Base-by-base conservation (phyloP, 768 basidiomycete species). In the Dioszegia crocea region DNA sequence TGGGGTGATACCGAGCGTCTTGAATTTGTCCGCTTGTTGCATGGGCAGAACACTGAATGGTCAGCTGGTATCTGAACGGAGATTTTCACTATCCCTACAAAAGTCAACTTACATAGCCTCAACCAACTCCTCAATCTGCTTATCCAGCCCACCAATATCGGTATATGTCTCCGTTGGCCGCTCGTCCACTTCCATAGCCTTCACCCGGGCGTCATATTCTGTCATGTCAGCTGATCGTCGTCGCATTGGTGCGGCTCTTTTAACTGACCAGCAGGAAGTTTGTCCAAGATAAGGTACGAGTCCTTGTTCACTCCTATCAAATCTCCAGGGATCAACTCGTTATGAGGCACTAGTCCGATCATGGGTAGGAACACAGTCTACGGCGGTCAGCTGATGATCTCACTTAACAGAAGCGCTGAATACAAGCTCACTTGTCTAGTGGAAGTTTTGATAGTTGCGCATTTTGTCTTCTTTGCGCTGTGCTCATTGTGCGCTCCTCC, bases 181-280 rank as follows among this genome's bases (percentile, higher is more conserved):
- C 76, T 98, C 96, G 66, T 99, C 96, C 1, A 99, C 96, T 73
- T 99, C 96, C 96, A 99, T 99, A 9, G 96, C 96, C 78, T 97
- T 98, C 24, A 99, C 96, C 45, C 96, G 86, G 33, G 91, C 92
- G 77, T 99, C 96, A 72, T 91, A 98, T 80, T 99, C 96, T 24
- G 88, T 9, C 14, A 12, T 0, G 23, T 63, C 45, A 59, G 62
- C 50, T 41, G 45, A 33, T 45, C 24, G 16, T 33, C 11, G 21
- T 23, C 21, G 10, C 8, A 12, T 11, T 10, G 30, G 53, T 24
- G 29, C 12, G 23, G 27, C n/a, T n/a, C n/a, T n/a, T n/a, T n/a
- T 10, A 38, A 64, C 76, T 47, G 9, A 75, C 76, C 76, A 9
- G 76, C 89, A 3, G 96, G 96, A 23, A 99, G 83, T 2, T 86